Evolutionary conservation across 192 early-diverging fungal genomes (phyloP).

Genomic region (Coemansia asiatica): DNA sequence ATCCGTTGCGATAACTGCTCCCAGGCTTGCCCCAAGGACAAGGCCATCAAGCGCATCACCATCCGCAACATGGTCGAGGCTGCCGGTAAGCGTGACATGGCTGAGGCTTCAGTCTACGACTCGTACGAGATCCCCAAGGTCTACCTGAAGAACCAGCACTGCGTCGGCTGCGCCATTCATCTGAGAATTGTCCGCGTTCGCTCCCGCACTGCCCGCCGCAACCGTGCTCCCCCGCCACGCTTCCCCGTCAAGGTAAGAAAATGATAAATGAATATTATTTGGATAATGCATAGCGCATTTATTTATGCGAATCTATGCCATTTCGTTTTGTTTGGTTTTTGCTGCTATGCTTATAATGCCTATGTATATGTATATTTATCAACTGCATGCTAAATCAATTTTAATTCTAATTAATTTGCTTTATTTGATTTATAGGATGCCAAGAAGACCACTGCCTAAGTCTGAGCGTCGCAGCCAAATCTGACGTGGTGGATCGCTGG

Average conservation of each 20-base stretch:
- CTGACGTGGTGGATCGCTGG: neutral
- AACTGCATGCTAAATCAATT: neutral
- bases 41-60: constrained; percentile 99
- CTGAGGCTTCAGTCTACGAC: constrained; percentile 94
- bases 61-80: constrained; percentile 99
- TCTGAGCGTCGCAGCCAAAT: neutral
- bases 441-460: constrained; percentile 58
- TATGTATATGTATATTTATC: constrained; percentile 7
- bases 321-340: neutral
- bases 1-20: constrained; percentile 99
- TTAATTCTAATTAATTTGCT: neutral
- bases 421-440: constrained; percentile 49
- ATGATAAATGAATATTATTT: constrained; percentile 3
- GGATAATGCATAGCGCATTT: no score
- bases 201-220: constrained; percentile 82
- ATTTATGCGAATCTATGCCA: no score
- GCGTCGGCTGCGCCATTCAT: constrained; percentile 92
- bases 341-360: neutral
- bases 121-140: constrained; percentile 97
- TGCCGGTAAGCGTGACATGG: constrained; percentile 95
- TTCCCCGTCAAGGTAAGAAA: constrained; percentile 71
- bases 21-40: constrained; percentile 97
- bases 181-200: constrained; percentile 91
- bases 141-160: constrained; percentile 99
- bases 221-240: constrained; percentile 90